A percentile compares a stretch with the other conserved stretches of the same genome.
phyloP scores from a whole-genome alignment of 148 eudicot genomes.

The Silene latifolia region DNA sequence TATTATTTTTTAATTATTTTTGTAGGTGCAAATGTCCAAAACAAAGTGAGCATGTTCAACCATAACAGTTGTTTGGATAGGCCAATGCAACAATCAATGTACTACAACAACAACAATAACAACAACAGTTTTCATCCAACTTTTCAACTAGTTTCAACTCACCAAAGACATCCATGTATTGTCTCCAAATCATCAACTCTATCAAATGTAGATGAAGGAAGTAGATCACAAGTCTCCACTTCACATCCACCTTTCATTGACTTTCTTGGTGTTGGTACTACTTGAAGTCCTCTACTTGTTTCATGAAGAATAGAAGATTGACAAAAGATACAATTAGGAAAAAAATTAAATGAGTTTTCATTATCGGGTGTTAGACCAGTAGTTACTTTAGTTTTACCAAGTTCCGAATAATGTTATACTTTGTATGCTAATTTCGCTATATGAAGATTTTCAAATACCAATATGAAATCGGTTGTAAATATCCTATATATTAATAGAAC shows the following conservation, averaged over 20 bases:
- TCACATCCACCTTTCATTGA: conserved; percentile 59
- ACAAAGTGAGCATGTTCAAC: conserved; percentile 35
- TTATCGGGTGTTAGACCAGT: too few species aligned
- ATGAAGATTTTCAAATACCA: too few species aligned
- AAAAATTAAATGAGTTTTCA: too few species aligned
- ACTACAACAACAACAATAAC: conserved; percentile 13
- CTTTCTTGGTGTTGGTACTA: conserved; percentile 87
- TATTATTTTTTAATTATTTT: not conserved
- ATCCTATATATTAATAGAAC: too few species aligned
- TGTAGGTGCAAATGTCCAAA: conserved; percentile 26
- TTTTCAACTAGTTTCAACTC: not conserved
- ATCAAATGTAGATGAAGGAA: conserved; percentile 7
- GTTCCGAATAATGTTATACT: too few species aligned
- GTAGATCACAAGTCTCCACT: conserved; percentile 9
- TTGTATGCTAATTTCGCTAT: too few species aligned
- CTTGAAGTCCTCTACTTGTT: conserved; percentile 19
- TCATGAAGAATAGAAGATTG: too few species aligned
- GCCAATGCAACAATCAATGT: conserved; percentile 21
- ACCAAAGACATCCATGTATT: conserved; percentile 27
- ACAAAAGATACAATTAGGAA: too few species aligned
- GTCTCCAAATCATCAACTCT: conserved; percentile 17
- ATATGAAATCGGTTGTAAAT: too few species aligned
- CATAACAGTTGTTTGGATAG: conserved; percentile 36
- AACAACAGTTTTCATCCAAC: conserved; percentile 11
- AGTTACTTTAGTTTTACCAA: too few species aligned